Percentiles rank a stretch among this genome's conserved stretches.
Evolutionary conservation across 352 stramenopile genomes (phyloP).

Genomic region (Aphanomyces astaci): DNA sequence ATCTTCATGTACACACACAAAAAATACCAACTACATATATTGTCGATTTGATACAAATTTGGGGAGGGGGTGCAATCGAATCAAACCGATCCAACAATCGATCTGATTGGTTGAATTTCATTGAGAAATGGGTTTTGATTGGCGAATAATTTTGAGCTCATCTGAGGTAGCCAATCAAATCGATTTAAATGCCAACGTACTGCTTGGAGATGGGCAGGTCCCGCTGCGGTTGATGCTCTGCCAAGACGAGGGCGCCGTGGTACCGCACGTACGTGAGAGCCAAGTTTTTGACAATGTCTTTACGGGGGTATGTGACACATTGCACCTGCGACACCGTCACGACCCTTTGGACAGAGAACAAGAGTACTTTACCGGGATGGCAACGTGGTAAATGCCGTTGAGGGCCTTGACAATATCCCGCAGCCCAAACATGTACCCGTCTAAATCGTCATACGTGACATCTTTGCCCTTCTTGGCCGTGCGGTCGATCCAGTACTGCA

Average conservation of each 20-base stretch:
- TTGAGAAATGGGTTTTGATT: no score
- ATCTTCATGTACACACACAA: no score
- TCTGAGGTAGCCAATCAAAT: no score
- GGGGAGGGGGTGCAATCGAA: no score
- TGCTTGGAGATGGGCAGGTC: constrained; percentile 20
- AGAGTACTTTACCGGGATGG: constrained; percentile 8
- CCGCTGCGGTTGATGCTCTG: constrained; percentile 2
- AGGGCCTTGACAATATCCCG: constrained; percentile 28
- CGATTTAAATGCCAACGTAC: not conserved
- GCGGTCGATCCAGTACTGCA: constrained; percentile 38
- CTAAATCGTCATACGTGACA: constrained; percentile 26
- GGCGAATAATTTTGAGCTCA: no score
- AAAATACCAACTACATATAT: no score
- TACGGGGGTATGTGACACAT: constrained; percentile 38
- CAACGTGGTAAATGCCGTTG: constrained; percentile 26
- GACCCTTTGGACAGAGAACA: no score
- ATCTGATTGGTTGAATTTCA: no score
- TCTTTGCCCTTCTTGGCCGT: constrained; percentile 24
- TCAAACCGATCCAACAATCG: no score
- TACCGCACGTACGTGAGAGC: constrained; percentile 40
- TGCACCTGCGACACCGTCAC: no score
- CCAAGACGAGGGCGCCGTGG: constrained; percentile 22
- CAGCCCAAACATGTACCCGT: constrained; percentile 33
- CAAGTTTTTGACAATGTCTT: constrained; percentile 45
- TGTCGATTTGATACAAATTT: no score